Percentiles rank a stretch among this genome's conserved stretches.
phyloP scores from a whole-genome alignment of 768 basidiomycete genomes.

The Asterophora lycoperdoides region DNA sequence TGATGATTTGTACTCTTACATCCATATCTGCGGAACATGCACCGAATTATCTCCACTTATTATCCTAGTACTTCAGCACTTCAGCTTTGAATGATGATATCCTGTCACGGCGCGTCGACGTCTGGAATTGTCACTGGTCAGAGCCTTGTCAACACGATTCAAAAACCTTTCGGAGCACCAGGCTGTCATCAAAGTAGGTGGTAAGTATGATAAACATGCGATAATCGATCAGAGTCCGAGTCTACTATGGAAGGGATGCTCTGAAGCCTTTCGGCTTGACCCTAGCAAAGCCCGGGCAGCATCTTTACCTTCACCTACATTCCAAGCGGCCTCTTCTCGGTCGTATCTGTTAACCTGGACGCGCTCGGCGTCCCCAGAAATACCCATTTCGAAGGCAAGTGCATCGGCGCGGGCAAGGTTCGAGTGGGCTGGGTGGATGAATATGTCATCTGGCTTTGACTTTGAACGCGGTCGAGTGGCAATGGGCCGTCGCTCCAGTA shows the following conservation, averaged over 20 bases:
- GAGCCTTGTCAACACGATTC: too few species aligned
- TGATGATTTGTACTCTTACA: background rate
- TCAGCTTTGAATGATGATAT: slow-evolving; percentile 10
- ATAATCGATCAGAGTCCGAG: slow-evolving; percentile 16
- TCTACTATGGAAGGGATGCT: slow-evolving; percentile 22
- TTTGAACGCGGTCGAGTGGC: slow-evolving; percentile 40
- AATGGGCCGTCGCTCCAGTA: slow-evolving; percentile 17
- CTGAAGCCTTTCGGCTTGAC: background rate
- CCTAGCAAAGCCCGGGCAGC: slow-evolving; percentile 47
- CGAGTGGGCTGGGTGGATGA: slow-evolving; percentile 59
- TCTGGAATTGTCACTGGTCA: background rate
- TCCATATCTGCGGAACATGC: slow-evolving; percentile 9
- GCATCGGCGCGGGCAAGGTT: slow-evolving; percentile 67
- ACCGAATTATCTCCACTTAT: slow-evolving; percentile 6
- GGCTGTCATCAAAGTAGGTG: too few species aligned
- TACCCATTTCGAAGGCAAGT: slow-evolving; percentile 50
- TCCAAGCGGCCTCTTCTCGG: slow-evolving; percentile 42
- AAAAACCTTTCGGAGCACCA: too few species aligned
- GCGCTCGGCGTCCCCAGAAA: slow-evolving; percentile 45
- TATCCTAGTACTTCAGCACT: background rate
- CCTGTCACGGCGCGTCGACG: background rate
- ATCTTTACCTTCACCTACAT: slow-evolving; percentile 46
- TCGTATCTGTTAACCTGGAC: slow-evolving; percentile 35
- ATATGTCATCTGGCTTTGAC: slow-evolving; percentile 55
- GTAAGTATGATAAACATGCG: too few species aligned